Conservation (phyloP, 257 asterid species). For the Capsicum rhomboideum region DNA sequence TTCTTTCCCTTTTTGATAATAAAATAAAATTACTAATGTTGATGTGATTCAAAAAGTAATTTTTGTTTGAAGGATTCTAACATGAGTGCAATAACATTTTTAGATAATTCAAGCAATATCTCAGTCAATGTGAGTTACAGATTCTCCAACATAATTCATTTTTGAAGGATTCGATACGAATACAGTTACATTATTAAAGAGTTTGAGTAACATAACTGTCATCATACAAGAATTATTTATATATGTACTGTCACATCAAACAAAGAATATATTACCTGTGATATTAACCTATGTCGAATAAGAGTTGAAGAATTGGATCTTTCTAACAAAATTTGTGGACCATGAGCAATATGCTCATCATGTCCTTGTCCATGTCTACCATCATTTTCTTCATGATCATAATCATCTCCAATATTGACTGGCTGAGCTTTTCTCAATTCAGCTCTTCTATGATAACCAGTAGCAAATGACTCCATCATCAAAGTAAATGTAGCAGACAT, state of each 20-base stretch:
- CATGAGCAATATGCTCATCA: neutral
- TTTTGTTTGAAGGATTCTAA: neutral
- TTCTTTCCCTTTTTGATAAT: neutral
- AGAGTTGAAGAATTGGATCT: conserved; percentile 12
- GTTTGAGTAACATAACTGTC: no score
- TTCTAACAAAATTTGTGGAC: conserved; percentile 1
- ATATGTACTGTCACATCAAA: neutral
- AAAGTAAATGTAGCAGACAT: conserved; percentile 19
- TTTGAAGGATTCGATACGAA: no score
- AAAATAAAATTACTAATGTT: neutral
- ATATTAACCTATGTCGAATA: conserved; percentile 17
- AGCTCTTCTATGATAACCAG: conserved; percentile 15
- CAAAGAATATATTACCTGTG: conserved; percentile 16
- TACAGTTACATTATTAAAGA: no score
- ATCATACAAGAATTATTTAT: no score
- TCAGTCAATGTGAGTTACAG: neutral
- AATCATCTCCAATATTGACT: conserved; percentile 2
- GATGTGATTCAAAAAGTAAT: neutral
- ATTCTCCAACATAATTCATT: no score
- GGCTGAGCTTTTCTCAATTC: conserved; percentile 19
- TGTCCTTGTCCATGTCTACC: conserved; percentile 8
- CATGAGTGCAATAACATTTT: neutral
- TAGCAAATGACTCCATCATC: conserved; percentile 15
- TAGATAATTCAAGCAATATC: neutral
- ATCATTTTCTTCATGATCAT: neutral